Evolutionary conservation across 768 basidiomycete species (phyloP).

Genomic region (Tulasnella sp.): DNA sequence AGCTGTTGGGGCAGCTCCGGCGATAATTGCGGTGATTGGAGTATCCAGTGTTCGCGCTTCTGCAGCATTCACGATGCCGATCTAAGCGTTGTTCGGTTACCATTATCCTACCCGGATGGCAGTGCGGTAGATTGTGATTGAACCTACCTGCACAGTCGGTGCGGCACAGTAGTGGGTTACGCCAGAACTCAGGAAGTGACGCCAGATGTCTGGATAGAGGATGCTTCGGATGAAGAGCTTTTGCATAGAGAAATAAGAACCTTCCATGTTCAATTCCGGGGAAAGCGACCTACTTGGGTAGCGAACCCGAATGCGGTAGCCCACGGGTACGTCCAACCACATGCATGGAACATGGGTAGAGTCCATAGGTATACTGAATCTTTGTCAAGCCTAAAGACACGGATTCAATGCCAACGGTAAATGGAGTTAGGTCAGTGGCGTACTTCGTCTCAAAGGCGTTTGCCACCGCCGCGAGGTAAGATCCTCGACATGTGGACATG

Average conservation of each 20-base stretch:
- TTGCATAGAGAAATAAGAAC: neutral
- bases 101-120: conserved; percentile 11
- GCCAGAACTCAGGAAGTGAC: conserved; percentile 63
- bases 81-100: conserved; percentile 42
- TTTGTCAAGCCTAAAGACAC: conserved; percentile 48
- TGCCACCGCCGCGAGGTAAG: conserved; percentile 74
- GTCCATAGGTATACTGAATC: conserved; percentile 81
- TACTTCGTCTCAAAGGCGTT: conserved; percentile 73
- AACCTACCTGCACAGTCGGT: conserved; percentile 75
- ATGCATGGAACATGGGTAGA: conserved; percentile 84
- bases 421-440: conserved; percentile 32
- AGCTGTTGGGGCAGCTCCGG: conserved; percentile 83
- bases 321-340: conserved; percentile 87
- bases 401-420: neutral
- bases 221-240: conserved; percentile 74
- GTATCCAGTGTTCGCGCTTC: conserved; percentile 51
- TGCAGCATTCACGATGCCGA: conserved; percentile 69
- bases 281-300: conserved; percentile 52
- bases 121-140: neutral
- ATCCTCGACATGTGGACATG: conserved; percentile 72
- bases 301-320: conserved; percentile 66
- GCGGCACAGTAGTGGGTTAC: conserved; percentile 88
- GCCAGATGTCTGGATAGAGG: conserved; percentile 70
- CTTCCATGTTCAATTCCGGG: neutral
- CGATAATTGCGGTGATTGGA: conserved; percentile 60